These are phyloP conservation scores for Plasmopara halstedii DNA, from an alignment of 352 stramenopile genomes.

Conservation along the genomic window DNA sequence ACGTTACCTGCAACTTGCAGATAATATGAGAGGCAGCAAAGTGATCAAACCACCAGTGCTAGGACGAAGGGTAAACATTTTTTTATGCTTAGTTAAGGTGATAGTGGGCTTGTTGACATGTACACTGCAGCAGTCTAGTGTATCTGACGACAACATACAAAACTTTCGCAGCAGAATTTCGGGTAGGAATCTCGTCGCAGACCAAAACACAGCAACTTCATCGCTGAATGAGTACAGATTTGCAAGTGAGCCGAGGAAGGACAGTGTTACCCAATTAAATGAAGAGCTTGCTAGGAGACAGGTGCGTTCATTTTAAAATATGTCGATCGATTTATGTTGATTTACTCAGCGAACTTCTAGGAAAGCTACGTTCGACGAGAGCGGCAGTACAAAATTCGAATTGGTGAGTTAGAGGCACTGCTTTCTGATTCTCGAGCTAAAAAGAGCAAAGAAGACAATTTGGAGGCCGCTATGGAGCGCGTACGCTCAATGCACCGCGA, in stretches of 20 bases:
- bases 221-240: slow-evolving; percentile 17
- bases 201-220: slow-evolving; percentile 28
- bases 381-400: slow-evolving; percentile 82
- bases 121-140: slow-evolving; percentile 4
- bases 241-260: slow-evolving; percentile 29
- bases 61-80: slow-evolving; percentile 15
- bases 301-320: slow-evolving; percentile 4
- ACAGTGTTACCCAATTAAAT: slow-evolving; percentile 51
- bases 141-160: slow-evolving; percentile 28
- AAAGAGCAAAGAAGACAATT: slow-evolving; percentile 54
- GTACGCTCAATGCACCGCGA: slow-evolving; percentile 77
- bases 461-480: slow-evolving; percentile 72
- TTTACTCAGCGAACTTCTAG: slow-evolving; percentile 5
- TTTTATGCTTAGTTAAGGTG: not conserved
- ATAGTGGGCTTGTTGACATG: slow-evolving; percentile 3
- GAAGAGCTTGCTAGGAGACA: slow-evolving; percentile 54
- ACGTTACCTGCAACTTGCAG: not conserved
- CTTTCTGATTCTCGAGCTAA: slow-evolving; percentile 61
- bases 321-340: not conserved
- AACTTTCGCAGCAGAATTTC: slow-evolving; percentile 59
- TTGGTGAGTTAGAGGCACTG: slow-evolving; percentile 70
- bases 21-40: slow-evolving; percentile 11
- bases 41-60: slow-evolving; percentile 2
- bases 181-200: slow-evolving; percentile 32
- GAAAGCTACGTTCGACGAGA: slow-evolving; percentile 85